Evolutionary conservation across 2,329 filamentous ascomycete genomes (phyloP).

Genomic region (Pestalotiopsis sp.): DNA sequence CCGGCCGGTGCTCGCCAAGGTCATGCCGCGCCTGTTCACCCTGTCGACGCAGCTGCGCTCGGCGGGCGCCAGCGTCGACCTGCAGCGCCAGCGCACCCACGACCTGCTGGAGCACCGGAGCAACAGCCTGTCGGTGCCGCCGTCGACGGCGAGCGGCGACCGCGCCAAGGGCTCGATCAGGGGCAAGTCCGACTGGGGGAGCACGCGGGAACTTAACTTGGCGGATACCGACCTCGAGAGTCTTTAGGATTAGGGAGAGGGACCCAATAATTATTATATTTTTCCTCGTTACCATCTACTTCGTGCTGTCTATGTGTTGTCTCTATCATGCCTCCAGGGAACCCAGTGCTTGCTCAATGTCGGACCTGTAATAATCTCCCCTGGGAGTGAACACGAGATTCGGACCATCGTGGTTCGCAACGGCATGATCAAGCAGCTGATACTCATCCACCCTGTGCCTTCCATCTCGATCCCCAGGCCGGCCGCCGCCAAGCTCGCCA

Average conservation of each 20-base stretch:
- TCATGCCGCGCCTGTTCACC: constrained; percentile 6
- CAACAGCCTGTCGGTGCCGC: background rate
- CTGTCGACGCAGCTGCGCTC: background rate
- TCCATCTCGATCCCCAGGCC: background rate
- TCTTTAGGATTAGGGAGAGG: background rate
- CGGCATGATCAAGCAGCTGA: background rate
- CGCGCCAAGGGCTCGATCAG: background rate
- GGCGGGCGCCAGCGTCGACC: background rate
- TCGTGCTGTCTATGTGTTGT: too few relatives aligned
- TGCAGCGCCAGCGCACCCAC: background rate
- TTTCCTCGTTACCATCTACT: too few relatives aligned
- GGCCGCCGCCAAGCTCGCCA: background rate
- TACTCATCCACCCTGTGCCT: background rate
- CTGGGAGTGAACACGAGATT: background rate
- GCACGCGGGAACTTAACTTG: background rate
- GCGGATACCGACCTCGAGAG: background rate
- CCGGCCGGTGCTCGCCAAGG: constrained; percentile 1
- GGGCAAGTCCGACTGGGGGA: background rate
- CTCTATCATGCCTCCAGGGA: too few relatives aligned
- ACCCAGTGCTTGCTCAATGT: too few relatives aligned
- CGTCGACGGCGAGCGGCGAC: background rate
- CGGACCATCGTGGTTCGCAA: background rate
- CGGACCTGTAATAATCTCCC: too few relatives aligned
- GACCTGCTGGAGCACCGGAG: background rate
- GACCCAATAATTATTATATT: too few relatives aligned